Percentiles rank a stretch among this genome's conserved stretches.
phyloP scores from a whole-genome alignment of 1,284 basidiomycete genomes.

The Ustilago bromivora region DNA sequence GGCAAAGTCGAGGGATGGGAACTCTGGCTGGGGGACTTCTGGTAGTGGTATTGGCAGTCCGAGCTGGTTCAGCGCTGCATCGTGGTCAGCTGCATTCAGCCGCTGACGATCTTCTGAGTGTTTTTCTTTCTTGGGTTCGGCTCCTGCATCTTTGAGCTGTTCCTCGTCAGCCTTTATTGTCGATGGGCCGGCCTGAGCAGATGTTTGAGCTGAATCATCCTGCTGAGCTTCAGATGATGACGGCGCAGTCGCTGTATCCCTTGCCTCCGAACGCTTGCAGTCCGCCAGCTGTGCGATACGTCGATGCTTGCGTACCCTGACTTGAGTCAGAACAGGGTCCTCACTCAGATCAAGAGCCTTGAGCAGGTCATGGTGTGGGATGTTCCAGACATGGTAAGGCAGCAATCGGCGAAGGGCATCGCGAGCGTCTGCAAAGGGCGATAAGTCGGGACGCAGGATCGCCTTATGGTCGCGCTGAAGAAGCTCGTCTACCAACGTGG shows the following conservation, averaged over 20 bases:
- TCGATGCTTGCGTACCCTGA: slow-evolving; percentile 39
- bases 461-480: slow-evolving; percentile 49
- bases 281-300: slow-evolving; percentile 18
- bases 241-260: neutral
- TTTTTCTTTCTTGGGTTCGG: neutral
- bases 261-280: neutral
- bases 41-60: slow-evolving; percentile 37
- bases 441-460: slow-evolving; percentile 56
- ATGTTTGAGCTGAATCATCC: neutral
- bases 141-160: neutral
- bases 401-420: slow-evolving; percentile 61
- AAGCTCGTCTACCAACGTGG: slow-evolving; percentile 20
- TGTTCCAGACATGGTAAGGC: slow-evolving; percentile 67
- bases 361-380: slow-evolving; percentile 59
- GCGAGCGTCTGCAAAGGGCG: slow-evolving; percentile 53
- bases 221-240: neutral
- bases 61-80: slow-evolving; percentile 27
- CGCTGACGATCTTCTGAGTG: neutral
- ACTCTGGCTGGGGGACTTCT: slow-evolving; percentile 34
- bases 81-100: slow-evolving; percentile 2
- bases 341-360: slow-evolving; percentile 23
- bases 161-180: slow-evolving; percentile 3
- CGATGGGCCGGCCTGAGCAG: slow-evolving; percentile 4
- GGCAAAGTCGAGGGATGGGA: slow-evolving; percentile 45
- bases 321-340: slow-evolving; percentile 35